Base-by-base conservation (phyloP, 306 rosid genomes). In the Hylodesmum podocarpum region DNA sequence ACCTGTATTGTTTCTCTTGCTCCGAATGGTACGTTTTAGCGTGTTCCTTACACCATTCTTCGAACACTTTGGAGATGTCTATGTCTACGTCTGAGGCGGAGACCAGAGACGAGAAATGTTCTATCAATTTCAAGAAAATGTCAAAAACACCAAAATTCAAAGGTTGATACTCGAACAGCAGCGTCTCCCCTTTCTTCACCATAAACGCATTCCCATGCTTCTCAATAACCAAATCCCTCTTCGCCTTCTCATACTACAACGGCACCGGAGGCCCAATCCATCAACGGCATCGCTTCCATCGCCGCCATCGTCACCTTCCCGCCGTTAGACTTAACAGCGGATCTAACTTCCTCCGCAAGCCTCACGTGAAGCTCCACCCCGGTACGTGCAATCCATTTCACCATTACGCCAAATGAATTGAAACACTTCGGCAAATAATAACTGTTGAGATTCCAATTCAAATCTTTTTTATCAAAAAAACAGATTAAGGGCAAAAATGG, bases 251-350 rank as follows among this genome's bases (percentile, higher is more conserved):
- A 73, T 72, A 95, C 66, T 95, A 97, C 5, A 78, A 50, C 14
- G 97, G 9, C 55, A 95, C 97, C 1, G 99, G 97, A 0, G 99
- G 99, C 4, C 90, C 99, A 19, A 95, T 89, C n/a, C 97, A 88
- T 80, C 76, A 95, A 7, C 36, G 92, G 88, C 99, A 95, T 95
- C 24, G 57, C 63, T 37, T 95, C 99, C 89, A 90, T 58, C 3
- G 82, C 92, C 2, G 67, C 89, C 92, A 92, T 89, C 4, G 97
- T 89, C 59, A 95, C 76, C 16, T 80, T 72, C 0, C 97, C 94
- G 1, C 90, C 97, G 82, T 77, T 80, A 13, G 90, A 57, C 81
- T 77, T 77, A 13, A 95, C 84, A 21, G 63, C 90, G 1, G 86
- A 53, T 15, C 99, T 73, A 22, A 90, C 88, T 84, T 95, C 99